Evolutionary conservation across 1,284 basidiomycete species (phyloP), one percentile per base, ranked within the genome.

Genomic region (Rhodotorula sp.): DNA sequence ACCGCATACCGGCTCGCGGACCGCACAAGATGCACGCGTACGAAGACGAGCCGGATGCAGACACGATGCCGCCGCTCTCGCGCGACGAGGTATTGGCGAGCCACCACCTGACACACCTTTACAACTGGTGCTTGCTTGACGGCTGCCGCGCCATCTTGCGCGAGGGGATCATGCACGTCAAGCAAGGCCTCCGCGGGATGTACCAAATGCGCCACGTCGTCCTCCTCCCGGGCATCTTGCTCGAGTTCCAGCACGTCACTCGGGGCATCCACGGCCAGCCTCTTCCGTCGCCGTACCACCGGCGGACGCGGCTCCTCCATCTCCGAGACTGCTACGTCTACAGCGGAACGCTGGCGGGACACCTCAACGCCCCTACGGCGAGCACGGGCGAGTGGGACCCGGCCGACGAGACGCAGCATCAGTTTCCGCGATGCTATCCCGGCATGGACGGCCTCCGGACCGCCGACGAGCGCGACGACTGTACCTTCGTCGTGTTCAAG

Each of bases 291-390:
- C 66, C 69, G 4, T 77, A 78, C 58, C 77, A 77, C 50, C 71
- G 73, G 28, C 69, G 65, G 34, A 60, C 70, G 31, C 23, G 50
- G 54, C 47, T 68, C 23, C 45, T 72, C 34, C 66, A 60, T 19
- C 69, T 78, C 2, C 76, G 71, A 19, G 76, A 74, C 60, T 69
- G 67, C 62, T 78, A 77, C 60, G 63, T 78, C 62, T 74, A 77
- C 52, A 72, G 74, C 8, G 76, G 76, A 8, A 65, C 64, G 26
- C 64, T 73, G 54, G 73, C 75, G 34, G 55, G 66, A 2, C 38
- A 68, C 26, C 66, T 68, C 47, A 59, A 73, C 54, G 38, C 67
- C 10, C 54, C 54, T 12, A 60, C 58, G 4, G 38, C 52, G 48
- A 60, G 63, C 59, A 58, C 57, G n/a, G 45, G 57, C 19, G 38